Evolutionary conservation across 129 eudicot genomes (phyloP).

Genomic region (Flaveria bidentis): DNA sequence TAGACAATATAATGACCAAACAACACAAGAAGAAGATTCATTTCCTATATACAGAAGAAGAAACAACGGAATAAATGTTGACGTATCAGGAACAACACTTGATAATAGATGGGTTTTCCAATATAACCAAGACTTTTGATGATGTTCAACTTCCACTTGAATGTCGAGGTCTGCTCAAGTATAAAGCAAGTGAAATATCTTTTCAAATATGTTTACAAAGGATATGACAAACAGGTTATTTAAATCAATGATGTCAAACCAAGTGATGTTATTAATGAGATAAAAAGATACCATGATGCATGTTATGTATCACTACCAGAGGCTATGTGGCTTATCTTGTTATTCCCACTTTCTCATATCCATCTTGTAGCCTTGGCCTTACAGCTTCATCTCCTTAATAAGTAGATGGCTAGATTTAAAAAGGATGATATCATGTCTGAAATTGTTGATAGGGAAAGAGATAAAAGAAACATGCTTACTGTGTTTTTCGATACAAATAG

Average conservation of each 20-base stretch:
- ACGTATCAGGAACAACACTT: background rate
- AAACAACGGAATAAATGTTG: background rate
- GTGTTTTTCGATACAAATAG: conserved; percentile 7
- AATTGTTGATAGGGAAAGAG: background rate
- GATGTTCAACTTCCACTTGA: background rate
- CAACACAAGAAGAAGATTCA: conserved; percentile 9
- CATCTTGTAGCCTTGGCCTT: background rate
- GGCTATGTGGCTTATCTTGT: conserved; percentile 18
- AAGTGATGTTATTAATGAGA: background rate
- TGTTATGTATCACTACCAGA: conserved; percentile 17
- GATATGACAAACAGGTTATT: background rate
- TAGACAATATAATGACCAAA: background rate
- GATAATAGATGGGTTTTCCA: conserved; percentile 35
- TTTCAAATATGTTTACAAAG: conserved; percentile 18
- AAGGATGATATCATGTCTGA: background rate
- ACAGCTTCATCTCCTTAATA: background rate
- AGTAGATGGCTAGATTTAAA: background rate
- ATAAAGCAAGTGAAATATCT: conserved; percentile 13
- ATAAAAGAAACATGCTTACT: conserved; percentile 6
- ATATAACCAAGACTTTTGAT: conserved; percentile 13
- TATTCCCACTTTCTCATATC: conserved; percentile 15
- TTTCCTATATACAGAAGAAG: conserved; percentile 32
- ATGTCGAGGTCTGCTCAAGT: background rate
- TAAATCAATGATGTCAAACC: background rate
- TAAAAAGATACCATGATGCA: background rate